Evolutionary conservation across 164 flowering plant species (phyloP).

Genomic region (Cinnamomum micranthum): DNA sequence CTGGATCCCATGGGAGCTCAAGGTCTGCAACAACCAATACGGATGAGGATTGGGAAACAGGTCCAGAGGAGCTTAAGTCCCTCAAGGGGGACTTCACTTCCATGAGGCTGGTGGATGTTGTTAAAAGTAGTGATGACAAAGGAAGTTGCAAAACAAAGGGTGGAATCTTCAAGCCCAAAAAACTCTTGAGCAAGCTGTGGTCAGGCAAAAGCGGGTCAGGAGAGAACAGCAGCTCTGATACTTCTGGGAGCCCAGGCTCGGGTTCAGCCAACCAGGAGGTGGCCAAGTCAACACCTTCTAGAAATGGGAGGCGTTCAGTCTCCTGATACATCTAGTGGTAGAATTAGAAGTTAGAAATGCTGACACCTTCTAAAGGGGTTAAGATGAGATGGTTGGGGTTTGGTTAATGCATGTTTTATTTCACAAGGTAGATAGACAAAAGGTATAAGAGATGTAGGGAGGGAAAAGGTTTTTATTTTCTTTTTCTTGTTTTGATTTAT

Average conservation of each 20-base stretch:
- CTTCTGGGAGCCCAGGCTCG: conserved; percentile 56
- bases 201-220: conserved; percentile 38
- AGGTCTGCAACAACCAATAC: conserved; percentile 51
- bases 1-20: conserved; percentile 54
- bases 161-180: conserved; percentile 49
- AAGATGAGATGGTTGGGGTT: conserved; percentile 5
- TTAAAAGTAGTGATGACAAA: conserved; percentile 30
- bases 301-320: conserved; percentile 51
- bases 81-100: conserved; percentile 49
- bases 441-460: not conserved
- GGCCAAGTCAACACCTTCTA: conserved; percentile 45
- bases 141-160: conserved; percentile 41
- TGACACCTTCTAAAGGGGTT: conserved; percentile 20
- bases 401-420: not conserved
- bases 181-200: conserved; percentile 55
- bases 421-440: not conserved
- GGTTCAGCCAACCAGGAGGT: conserved; percentile 52
- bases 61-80: conserved; percentile 54
- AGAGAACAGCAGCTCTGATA: conserved; percentile 64
- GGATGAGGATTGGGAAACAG: conserved; percentile 70
- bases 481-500: not conserved
- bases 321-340: conserved; percentile 29
- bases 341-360: conserved; percentile 18
- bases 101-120: conserved; percentile 33
- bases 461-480: not conserved